These are phyloP conservation scores for Ceraceosorus guamensis DNA, from an alignment of 1,284 basidiomycete species.

Conservation along the genomic window DNA sequence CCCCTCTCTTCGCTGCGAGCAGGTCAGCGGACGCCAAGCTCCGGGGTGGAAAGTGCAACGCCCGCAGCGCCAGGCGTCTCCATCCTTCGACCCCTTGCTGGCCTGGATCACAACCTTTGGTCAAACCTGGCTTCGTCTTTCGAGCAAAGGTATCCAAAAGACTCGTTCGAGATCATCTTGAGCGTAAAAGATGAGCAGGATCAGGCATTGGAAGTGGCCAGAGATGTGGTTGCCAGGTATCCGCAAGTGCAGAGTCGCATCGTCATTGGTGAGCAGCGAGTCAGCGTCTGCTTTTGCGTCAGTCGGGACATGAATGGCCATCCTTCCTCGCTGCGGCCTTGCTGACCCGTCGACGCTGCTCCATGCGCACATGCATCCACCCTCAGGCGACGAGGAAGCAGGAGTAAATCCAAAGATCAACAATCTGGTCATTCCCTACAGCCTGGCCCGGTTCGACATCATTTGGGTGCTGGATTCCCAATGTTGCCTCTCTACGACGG, in stretches of 20 bases:
- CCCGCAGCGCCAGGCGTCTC: constrained; percentile 26
- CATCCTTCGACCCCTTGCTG: constrained; percentile 42
- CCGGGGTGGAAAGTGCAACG: not conserved
- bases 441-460: constrained; percentile 71
- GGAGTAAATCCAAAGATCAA: constrained; percentile 98
- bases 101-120: constrained; percentile 40
- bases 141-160: constrained; percentile 36
- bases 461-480: constrained; percentile 97
- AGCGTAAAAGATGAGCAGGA: constrained; percentile 38
- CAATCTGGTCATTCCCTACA: constrained; percentile 80
- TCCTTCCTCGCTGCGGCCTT: too few species aligned
- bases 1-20: not conserved
- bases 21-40: not conserved
- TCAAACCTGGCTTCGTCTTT: constrained; percentile 40
- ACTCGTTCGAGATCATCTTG: constrained; percentile 40
- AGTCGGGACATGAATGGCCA: not conserved
- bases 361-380: not conserved
- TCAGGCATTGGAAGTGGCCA: constrained; percentile 35
- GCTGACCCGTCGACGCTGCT: not conserved
- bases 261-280: constrained; percentile 20
- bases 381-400: constrained; percentile 52
- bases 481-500: constrained; percentile 69
- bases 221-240: constrained; percentile 30
- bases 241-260: constrained; percentile 31
- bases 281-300: not conserved